These are phyloP conservation scores for Ophiocordyceps polyrhachis-furcata DNA, from an alignment of 2,329 filamentous ascomycete genomes.

Conservation along the genomic window DNA sequence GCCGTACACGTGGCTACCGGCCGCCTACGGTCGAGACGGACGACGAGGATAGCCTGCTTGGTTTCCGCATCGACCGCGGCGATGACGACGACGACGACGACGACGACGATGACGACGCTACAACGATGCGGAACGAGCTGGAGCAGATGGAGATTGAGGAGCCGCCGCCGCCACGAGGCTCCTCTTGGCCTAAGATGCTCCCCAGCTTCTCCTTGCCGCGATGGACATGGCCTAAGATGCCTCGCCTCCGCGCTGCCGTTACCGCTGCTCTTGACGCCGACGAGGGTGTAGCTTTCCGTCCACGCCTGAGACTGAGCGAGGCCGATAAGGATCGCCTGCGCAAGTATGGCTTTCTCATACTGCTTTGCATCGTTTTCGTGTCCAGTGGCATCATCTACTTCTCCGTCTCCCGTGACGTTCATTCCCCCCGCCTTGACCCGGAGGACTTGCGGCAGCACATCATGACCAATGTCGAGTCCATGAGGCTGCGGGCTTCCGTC, in stretches of 20 bases:
- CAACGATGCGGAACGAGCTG: constrained; percentile 60
- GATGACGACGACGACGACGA: constrained; percentile 19
- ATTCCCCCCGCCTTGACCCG: constrained; percentile 56
- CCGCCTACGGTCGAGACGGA: constrained; percentile 67
- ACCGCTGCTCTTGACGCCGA: constrained; percentile 6
- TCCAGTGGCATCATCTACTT: constrained; percentile 71
- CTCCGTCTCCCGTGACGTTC: constrained; percentile 63
- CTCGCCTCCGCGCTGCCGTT: constrained; percentile 12
- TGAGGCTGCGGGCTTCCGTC: constrained; percentile 52
- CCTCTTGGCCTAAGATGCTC: constrained; percentile 37
- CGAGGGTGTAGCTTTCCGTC: constrained; percentile 20
- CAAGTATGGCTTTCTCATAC: constrained; percentile 30
- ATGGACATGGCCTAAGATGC: constrained; percentile 26
- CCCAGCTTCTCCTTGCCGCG: constrained; percentile 29
- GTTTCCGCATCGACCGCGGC: constrained; percentile 25
- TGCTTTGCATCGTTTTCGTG: constrained; percentile 58
- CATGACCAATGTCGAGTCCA: constrained; percentile 51
- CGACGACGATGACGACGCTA: constrained; percentile 33
- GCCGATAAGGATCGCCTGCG: not conserved
- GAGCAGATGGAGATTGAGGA: constrained; percentile 80
- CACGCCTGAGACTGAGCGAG: not conserved
- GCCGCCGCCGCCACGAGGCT: constrained; percentile 28
- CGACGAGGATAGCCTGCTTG: constrained; percentile 40
- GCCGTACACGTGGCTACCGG: constrained; percentile 43
- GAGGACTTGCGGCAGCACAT: constrained; percentile 64